Evolutionary conservation across 148 eudicot genomes (phyloP).

Genomic region (Spergularia marina): DNA sequence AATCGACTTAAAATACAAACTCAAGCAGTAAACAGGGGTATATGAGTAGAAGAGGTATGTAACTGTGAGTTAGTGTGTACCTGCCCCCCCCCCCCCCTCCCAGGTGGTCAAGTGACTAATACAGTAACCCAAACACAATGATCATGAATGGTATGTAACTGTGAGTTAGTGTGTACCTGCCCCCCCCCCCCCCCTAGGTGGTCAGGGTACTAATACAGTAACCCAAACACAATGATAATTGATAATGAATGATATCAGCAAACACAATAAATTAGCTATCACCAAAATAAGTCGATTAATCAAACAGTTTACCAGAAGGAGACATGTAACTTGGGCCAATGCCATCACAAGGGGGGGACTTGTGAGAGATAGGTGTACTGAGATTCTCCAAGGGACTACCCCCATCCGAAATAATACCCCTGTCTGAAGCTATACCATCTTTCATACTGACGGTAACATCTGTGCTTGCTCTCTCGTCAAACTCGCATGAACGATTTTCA

Average conservation of each 20-base stretch:
- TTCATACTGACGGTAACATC: conserved; percentile 33
- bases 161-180: no score
- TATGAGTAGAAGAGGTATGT: background rate
- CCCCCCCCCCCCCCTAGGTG: background rate
- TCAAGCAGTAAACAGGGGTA: background rate
- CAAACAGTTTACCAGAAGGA: conserved; percentile 34
- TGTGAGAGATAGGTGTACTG: conserved; percentile 24
- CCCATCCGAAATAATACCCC: conserved; percentile 25
- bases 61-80: background rate
- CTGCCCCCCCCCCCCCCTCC: no score
- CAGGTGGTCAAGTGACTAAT: no score
- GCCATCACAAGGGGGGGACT: conserved; percentile 33
- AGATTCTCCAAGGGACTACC: conserved; percentile 30
- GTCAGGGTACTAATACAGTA: background rate
- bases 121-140: no score
- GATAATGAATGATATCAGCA: background rate
- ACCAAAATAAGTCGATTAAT: background rate
- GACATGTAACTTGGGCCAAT: conserved; percentile 21
- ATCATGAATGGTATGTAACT: background rate
- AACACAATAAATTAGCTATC: background rate
- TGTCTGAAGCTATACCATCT: conserved; percentile 23
- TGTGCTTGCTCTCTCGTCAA: conserved; percentile 27
- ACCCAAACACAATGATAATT: background rate
- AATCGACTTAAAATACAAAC: background rate
- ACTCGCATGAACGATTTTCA: conserved; percentile 23